phyloP scores from a whole-genome alignment of 1,284 basidiomycete species.

The Moesziomyces antarcticus region DNA sequence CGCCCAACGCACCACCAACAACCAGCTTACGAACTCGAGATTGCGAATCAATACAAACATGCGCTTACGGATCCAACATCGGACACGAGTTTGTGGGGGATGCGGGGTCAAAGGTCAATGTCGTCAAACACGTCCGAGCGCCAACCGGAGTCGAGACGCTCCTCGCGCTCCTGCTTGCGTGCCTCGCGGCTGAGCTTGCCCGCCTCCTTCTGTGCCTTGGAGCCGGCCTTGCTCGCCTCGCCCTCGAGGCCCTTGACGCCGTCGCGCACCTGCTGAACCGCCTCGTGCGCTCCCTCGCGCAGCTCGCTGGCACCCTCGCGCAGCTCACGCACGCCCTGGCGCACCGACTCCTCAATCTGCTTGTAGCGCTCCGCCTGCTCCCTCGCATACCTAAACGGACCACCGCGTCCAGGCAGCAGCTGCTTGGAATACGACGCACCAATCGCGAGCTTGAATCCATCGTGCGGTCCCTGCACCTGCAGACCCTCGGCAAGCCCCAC shows the following conservation, averaged over 20 bases:
- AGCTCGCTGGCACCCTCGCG: constrained; percentile 25
- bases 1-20: too few species aligned
- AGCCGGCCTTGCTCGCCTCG: constrained; percentile 45
- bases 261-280: constrained; percentile 37
- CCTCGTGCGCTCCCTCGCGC: constrained; percentile 36
- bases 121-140: constrained; percentile 68
- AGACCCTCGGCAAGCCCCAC: constrained; percentile 42
- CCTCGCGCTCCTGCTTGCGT: constrained; percentile 66
- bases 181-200: constrained; percentile 53
- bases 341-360: constrained; percentile 50
- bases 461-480: constrained; percentile 66
- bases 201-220: constrained; percentile 59
- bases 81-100: too few species aligned
- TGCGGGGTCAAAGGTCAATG: too few species aligned
- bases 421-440: constrained; percentile 69
- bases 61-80: too few species aligned
- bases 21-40: too few species aligned
- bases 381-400: constrained; percentile 61
- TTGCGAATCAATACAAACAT: too few species aligned
- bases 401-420: constrained; percentile 68
- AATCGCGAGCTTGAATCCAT: constrained; percentile 70
- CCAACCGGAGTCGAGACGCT: constrained; percentile 69
- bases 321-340: constrained; percentile 24
- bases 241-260: constrained; percentile 39
- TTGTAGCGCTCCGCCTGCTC: constrained; percentile 66